Conservation (phyloP, 2,329 filamentous ascomycete species). For the Lasiodiplodia theobromae region DNA sequence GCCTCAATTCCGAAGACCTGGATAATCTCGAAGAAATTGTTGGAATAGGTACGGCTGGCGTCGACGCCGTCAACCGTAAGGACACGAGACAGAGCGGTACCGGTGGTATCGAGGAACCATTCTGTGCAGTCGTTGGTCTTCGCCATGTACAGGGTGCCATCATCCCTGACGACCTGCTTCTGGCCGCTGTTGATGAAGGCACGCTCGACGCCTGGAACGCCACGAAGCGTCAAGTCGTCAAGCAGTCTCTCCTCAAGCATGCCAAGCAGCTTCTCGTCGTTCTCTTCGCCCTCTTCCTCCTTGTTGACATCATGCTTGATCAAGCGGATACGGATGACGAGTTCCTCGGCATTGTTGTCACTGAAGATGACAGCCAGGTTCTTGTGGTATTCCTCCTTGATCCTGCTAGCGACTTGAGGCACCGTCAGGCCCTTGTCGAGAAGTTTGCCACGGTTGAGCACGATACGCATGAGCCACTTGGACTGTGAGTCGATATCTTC, state of each 20-base stretch:
- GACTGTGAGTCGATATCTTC: constrained; percentile 72
- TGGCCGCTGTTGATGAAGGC: constrained; percentile 77
- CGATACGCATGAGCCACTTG: constrained; percentile 92
- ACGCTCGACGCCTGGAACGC: constrained; percentile 85
- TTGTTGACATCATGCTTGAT: constrained; percentile 65
- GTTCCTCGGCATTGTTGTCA: constrained; percentile 96
- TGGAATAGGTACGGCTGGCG: constrained; percentile 84
- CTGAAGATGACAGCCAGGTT: constrained; percentile 95
- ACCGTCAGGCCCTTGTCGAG: constrained; percentile 93
- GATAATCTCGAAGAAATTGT: constrained; percentile 93
- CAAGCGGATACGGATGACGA: constrained; percentile 90
- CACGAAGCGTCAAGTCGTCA: constrained; percentile 88
- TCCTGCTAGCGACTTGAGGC: constrained; percentile 85
- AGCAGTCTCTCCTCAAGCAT: constrained; percentile 87
- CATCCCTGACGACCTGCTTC: constrained; percentile 64
- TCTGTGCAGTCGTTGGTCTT: constrained; percentile 79
- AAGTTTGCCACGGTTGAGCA: constrained; percentile 90
- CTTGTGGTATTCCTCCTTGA: constrained; percentile 85
- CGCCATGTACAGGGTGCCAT: constrained; percentile 70
- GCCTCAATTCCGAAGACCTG: constrained; percentile 97
- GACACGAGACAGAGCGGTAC: constrained; percentile 84
- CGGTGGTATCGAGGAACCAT: constrained; percentile 95
- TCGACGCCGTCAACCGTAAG: constrained; percentile 89
- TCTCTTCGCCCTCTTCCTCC: constrained; percentile 81
- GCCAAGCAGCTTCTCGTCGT: constrained; percentile 78